Conservation (phyloP, 257 asterid genomes). For the Haberlea rhodopensis region DNA sequence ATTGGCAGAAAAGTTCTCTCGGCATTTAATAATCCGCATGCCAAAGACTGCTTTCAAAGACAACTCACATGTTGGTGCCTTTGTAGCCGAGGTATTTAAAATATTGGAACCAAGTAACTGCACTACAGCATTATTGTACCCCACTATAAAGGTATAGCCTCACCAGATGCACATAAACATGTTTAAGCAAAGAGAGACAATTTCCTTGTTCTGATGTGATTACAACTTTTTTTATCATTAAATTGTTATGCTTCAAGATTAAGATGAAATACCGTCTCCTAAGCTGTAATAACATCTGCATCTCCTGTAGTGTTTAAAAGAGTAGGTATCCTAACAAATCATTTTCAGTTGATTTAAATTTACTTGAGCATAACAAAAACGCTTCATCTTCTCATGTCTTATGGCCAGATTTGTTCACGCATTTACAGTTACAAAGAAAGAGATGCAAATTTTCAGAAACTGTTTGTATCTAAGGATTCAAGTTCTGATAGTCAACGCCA, state of each 20-base stretch:
- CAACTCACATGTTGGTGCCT: conserved; percentile 90
- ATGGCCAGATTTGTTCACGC: conserved; percentile 73
- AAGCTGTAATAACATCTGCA: conserved; percentile 14
- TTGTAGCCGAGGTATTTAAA: conserved; percentile 81
- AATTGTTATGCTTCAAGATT: neutral
- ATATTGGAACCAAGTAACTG: conserved; percentile 5
- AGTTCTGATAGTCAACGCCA: conserved; percentile 44
- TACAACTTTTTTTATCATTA: neutral
- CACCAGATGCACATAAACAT: conserved; percentile 3
- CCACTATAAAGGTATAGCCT: conserved; percentile 1
- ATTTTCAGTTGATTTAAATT: conserved; percentile 18
- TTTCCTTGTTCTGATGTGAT: neutral
- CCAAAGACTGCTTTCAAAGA: conserved; percentile 87
- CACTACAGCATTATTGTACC: neutral
- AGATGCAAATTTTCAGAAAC: conserved; percentile 54
- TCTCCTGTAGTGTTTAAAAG: conserved; percentile 11
- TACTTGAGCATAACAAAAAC: conserved; percentile 2
- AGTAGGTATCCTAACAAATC: conserved; percentile 7
- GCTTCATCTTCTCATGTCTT: conserved; percentile 20
- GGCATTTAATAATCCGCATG: conserved; percentile 77
- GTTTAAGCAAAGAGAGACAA: neutral
- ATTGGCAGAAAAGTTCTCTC: conserved; percentile 83
- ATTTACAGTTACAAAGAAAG: conserved; percentile 53
- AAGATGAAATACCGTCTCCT: neutral
- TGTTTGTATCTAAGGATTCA: conserved; percentile 67